phyloP scores from a whole-genome alignment of 1,139 yeast species.

The Nadsonia commutata region DNA sequence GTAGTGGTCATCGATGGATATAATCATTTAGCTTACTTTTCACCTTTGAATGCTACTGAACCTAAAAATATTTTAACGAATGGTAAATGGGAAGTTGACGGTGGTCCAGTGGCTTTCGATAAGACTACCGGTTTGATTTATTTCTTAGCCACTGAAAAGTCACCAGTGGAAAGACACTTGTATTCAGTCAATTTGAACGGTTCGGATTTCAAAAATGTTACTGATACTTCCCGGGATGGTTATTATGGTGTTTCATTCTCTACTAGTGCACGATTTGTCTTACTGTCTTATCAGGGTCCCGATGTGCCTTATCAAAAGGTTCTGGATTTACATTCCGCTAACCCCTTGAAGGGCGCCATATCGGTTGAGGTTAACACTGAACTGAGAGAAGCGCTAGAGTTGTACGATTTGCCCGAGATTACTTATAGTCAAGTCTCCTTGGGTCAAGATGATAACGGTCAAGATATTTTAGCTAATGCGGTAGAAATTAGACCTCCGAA shows the following conservation, averaged over 20 bases:
- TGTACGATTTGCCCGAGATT: slow-evolving; percentile 42
- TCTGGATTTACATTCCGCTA: slow-evolving; percentile 26
- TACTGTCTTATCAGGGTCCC: slow-evolving; percentile 50
- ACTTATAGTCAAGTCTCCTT: slow-evolving; percentile 34
- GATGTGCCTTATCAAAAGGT: slow-evolving; percentile 48
- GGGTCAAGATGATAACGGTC: slow-evolving; percentile 24
- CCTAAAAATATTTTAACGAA: slow-evolving; percentile 40
- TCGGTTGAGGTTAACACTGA: slow-evolving; percentile 23
- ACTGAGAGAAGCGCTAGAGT: slow-evolving; percentile 18
- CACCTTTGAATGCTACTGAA: slow-evolving; percentile 29
- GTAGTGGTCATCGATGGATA: slow-evolving; percentile 48
- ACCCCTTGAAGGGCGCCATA: slow-evolving; percentile 21
- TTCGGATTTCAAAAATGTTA: slow-evolving; percentile 32
- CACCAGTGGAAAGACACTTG: slow-evolving; percentile 43
- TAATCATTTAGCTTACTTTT: slow-evolving; percentile 57
- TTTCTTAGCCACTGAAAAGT: slow-evolving; percentile 44
- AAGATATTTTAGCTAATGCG: slow-evolving; percentile 37
- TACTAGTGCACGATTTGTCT: slow-evolving; percentile 38
- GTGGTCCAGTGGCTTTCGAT: slow-evolving; percentile 45
- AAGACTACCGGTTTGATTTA: slow-evolving; percentile 38
- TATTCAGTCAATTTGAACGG: slow-evolving; percentile 34
- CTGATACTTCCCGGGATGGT: slow-evolving; percentile 44
- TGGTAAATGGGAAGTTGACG: slow-evolving; percentile 57
- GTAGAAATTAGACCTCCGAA: slow-evolving; percentile 64
- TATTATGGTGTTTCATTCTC: slow-evolving; percentile 57